Base-by-base conservation (phyloP, 345 rosid species). In the Brassica juncea region DNA sequence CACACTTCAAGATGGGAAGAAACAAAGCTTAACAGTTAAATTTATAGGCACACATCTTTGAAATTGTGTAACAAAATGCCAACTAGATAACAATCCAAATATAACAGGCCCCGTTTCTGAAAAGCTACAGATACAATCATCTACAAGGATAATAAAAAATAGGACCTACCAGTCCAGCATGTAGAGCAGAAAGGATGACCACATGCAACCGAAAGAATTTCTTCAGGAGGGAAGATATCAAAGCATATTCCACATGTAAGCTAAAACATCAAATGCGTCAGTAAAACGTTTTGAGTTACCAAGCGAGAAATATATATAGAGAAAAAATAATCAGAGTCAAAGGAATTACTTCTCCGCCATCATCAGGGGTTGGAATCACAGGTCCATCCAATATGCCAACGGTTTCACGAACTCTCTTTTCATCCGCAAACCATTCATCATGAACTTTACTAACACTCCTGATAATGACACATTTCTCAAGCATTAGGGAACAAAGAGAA, bases 351-450 rank as follows among this genome's bases (percentile, higher is more conserved):
- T 91, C 93, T 85, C 76, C 23, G 23, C 14, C 65, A 37, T 62
- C 73, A 37, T 35, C 59, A 34, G 87, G 80, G 77, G 65, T 78
- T 70, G 78, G 82, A 75, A 90, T 84, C 63, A 85, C 82, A 55
- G 83, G 92, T 66, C 74, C 82, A n/a, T 85, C 88, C 88, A 90
- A 81, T 82, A 96, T 81, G 73, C 98, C 99, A 84, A 93, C 95
- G 66, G 81, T 74, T 69, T 78, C 83, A 11, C 99, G 89, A 34
- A 96, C 94, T 69, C 80, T 80, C 59, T 88, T 94, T 77, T 93
- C 99, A 77, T 93, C 88, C 19, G 90, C 89, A 84, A 96, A 96
- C 99, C 99, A 96, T 70, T 88, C 98, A 81, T 96, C 98, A 79
- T 88, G 87, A 68, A 92, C 97, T 79, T 86, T 88, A 83, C 89